phyloP scores from a whole-genome alignment of 768 basidiomycete species.

The Atractiella rhizophila region DNA sequence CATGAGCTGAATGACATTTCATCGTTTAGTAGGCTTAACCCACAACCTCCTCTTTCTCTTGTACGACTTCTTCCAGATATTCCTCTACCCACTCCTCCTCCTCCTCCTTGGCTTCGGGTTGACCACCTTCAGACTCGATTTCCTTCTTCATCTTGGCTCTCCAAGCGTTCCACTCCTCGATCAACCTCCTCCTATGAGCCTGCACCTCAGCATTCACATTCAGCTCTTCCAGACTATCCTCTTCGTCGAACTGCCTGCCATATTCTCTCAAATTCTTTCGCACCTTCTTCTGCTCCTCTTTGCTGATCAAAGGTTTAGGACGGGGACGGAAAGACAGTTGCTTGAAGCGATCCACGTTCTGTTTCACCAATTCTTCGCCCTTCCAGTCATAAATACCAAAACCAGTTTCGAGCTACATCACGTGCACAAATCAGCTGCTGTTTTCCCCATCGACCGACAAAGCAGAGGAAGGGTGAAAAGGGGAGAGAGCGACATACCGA shows the following conservation, averaged over 20 bases:
- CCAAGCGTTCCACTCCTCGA: slow-evolving; percentile 99
- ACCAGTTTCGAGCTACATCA: slow-evolving; percentile 66
- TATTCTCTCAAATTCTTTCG: slow-evolving; percentile 75
- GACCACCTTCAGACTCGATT: too few species aligned
- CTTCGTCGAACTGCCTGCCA: slow-evolving; percentile 77
- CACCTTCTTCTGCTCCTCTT: slow-evolving; percentile 64
- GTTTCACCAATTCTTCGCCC: slow-evolving; percentile 64
- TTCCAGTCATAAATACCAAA: slow-evolving; percentile 95
- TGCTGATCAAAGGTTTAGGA: slow-evolving; percentile 59
- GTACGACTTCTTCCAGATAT: slow-evolving; percentile 19
- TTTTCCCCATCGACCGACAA: slow-evolving; percentile 1
- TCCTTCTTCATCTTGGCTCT: slow-evolving; percentile 43
- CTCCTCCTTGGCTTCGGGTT: too few species aligned
- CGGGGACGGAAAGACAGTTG: slow-evolving; percentile 97
- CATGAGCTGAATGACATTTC: slow-evolving; percentile 1
- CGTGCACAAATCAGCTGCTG: not conserved
- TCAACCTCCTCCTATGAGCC: slow-evolving; percentile 62
- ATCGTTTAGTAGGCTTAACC: slow-evolving; percentile 21
- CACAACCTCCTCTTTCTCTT: slow-evolving; percentile 4
- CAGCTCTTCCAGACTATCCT: slow-evolving; percentile 84
- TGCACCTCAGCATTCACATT: slow-evolving; percentile 81
- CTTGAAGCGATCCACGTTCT: slow-evolving; percentile 81
- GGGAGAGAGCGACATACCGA: slow-evolving; percentile 33
- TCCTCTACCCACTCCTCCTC: slow-evolving; percentile 23
- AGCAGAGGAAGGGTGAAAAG: not conserved